Percentiles rank a stretch among this genome's conserved stretches.
Evolutionary conservation across 306 rosid genomes (phyloP).

Genomic region (Vigna unguiculata): DNA sequence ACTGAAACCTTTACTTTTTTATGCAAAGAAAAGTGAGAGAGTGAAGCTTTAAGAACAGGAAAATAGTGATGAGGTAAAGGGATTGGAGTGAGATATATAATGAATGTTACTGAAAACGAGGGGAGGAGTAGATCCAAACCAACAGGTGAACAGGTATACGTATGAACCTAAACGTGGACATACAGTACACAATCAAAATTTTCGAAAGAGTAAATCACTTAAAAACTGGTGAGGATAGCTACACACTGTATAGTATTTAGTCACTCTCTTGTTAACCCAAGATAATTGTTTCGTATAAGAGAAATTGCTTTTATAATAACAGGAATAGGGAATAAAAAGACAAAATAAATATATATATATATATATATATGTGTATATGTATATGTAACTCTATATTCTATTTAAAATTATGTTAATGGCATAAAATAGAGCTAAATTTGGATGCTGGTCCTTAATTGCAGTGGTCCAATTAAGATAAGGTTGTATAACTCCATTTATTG

Average conservation of each 20-base stretch:
- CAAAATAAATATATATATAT: no score
- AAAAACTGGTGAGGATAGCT: background rate
- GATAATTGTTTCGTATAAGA: background rate
- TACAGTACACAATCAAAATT: background rate
- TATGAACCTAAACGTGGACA: constrained; percentile 36
- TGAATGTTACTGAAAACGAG: constrained; percentile 13
- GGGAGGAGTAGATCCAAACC: background rate
- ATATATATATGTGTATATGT: no score
- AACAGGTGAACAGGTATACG: constrained; percentile 15
- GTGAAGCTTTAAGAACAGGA: background rate
- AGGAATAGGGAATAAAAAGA: background rate
- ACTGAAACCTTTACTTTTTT: background rate
- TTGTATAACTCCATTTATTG: background rate
- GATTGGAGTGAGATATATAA: constrained; percentile 27
- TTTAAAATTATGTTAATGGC: background rate
- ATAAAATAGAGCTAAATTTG: background rate
- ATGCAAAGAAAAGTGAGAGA: background rate
- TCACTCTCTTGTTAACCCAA: background rate
- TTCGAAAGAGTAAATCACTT: background rate
- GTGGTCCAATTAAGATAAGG: background rate
- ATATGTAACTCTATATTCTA: background rate
- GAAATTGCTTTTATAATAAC: no score
- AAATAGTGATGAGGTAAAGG: background rate
- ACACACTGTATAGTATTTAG: background rate
- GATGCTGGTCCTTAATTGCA: background rate